phyloP scores from a whole-genome alignment of 768 basidiomycete genomes.

The Strobilomyces dryophilus region DNA sequence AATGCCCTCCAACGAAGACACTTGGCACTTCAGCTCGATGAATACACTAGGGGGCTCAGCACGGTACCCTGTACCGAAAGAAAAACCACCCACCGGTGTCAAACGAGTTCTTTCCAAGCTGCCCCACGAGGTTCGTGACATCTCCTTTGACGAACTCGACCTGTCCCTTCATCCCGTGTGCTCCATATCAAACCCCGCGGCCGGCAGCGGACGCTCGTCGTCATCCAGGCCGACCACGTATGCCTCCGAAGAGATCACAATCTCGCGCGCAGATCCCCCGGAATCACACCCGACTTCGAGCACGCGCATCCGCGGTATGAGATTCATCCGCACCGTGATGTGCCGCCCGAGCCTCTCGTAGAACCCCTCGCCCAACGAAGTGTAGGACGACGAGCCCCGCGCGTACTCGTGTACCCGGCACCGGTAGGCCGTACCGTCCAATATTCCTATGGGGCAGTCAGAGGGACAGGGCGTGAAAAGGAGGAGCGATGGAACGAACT shows the following conservation, averaged over 20 bases:
- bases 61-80: neutral
- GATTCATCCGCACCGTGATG: too few relatives aligned
- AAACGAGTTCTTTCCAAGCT: too few relatives aligned
- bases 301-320: constrained; percentile 76
- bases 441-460: constrained; percentile 22
- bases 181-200: constrained; percentile 81
- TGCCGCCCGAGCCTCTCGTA: constrained; percentile 34
- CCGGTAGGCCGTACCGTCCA: too few relatives aligned
- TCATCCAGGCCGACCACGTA: too few relatives aligned
- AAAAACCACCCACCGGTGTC: constrained; percentile 35
- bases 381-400: constrained; percentile 91
- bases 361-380: constrained; percentile 88
- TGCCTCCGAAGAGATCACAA: too few relatives aligned
- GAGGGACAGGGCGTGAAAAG: too few relatives aligned
- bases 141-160: too few relatives aligned
- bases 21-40: too few relatives aligned
- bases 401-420: constrained; percentile 88
- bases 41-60: neutral
- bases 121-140: too few relatives aligned
- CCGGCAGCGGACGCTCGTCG: constrained; percentile 77
- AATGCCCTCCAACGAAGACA: too few relatives aligned
- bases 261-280: too few relatives aligned
- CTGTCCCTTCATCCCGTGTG: constrained; percentile 45
- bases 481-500: neutral
- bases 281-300: constrained; percentile 96